Evolutionary conservation across 2,329 filamentous ascomycete genomes (phyloP).

Genomic region (Bipolaris victoriae): DNA sequence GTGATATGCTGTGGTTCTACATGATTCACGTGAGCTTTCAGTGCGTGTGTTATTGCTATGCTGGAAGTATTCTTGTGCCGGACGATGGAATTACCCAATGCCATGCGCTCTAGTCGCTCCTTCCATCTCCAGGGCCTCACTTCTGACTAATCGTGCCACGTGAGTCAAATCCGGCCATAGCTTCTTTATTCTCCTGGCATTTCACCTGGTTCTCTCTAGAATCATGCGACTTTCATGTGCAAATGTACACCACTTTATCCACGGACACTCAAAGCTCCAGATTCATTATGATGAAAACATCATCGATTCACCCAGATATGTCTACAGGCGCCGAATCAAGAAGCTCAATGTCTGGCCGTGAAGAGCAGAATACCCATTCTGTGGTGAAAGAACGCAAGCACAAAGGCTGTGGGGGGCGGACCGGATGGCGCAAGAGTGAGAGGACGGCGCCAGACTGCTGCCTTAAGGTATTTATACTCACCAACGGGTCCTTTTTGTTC

Average conservation of each 20-base stretch:
- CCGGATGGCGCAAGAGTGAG: background rate
- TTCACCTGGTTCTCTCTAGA: too few relatives aligned
- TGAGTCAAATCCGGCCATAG: background rate
- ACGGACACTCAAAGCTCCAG: too few relatives aligned
- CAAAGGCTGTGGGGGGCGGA: background rate
- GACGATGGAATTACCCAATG: too few relatives aligned
- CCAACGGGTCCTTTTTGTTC: background rate
- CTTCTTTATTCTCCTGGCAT: too few relatives aligned
- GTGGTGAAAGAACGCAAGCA: background rate
- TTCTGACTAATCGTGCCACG: background rate
- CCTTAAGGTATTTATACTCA: background rate
- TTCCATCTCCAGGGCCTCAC: background rate
- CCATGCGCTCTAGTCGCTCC: background rate
- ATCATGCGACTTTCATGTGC: too few relatives aligned
- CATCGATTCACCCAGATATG: background rate
- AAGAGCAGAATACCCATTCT: background rate
- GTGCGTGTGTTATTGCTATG: background rate
- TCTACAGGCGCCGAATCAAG: too few relatives aligned
- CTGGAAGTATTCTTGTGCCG: background rate
- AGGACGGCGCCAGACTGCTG: background rate
- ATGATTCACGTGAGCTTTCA: background rate
- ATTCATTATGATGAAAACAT: too few relatives aligned
- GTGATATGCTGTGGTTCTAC: background rate
- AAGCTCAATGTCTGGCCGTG: background rate
- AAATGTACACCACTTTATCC: background rate